Conservation (phyloP, 108 stramenopile species). For the Cyclotella sp. region DNA sequence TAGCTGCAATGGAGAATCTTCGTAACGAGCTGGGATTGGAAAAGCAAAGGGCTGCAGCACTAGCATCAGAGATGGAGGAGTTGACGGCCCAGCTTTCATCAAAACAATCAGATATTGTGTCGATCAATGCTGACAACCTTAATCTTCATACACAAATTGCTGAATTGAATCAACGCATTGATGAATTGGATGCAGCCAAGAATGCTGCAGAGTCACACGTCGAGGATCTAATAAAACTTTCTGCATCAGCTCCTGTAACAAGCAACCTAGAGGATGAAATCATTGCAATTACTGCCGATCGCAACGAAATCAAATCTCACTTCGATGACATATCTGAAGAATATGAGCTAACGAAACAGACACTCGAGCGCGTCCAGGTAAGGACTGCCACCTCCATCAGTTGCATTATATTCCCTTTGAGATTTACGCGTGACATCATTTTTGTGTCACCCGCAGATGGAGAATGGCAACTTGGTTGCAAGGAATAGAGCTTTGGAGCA, state of each 20-base stretch:
- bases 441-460: conserved; percentile 9
- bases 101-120: conserved; percentile 21
- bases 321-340: conserved; percentile 32
- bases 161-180: conserved; percentile 34
- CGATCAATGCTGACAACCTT: conserved; percentile 9
- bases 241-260: neutral
- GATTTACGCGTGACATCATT: neutral
- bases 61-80: conserved; percentile 39
- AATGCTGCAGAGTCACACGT: conserved; percentile 27
- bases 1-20: conserved; percentile 29
- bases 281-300: conserved; percentile 46
- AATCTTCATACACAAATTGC: conserved; percentile 8
- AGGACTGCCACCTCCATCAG: neutral
- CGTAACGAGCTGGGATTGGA: conserved; percentile 38
- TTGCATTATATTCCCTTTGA: neutral
- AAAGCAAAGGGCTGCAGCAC: conserved; percentile 19
- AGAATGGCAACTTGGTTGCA: conserved; percentile 34
- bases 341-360: conserved; percentile 25
- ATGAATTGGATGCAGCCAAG: conserved; percentile 41
- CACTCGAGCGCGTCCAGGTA: conserved; percentile 18
- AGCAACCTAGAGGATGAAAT: conserved; percentile 37
- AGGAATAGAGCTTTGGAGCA: conserved; percentile 49
- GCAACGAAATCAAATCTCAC: conserved; percentile 37
- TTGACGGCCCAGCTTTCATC: conserved; percentile 17
- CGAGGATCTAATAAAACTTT: conserved; percentile 19